These are phyloP conservation scores for Phytophthora pseudosyringae DNA, from an alignment of 352 stramenopile species.

Conservation along the genomic window DNA sequence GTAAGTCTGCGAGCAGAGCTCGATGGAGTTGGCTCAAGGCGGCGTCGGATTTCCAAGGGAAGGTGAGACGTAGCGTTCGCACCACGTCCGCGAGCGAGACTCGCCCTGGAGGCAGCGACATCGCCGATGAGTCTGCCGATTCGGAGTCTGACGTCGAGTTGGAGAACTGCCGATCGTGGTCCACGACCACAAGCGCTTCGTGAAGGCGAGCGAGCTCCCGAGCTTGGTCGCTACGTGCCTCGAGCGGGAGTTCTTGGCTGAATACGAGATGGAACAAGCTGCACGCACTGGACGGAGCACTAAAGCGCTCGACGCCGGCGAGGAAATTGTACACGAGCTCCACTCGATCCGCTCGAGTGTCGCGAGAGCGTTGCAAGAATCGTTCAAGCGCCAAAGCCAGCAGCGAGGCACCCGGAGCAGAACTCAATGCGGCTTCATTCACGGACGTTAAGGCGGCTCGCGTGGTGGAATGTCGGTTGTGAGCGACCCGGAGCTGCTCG, in stretches of 20 bases:
- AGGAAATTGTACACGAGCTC: conserved; percentile 75
- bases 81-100: conserved; percentile 58
- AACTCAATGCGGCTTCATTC: conserved; percentile 5
- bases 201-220: conserved; percentile 53
- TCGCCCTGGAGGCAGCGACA: conserved; percentile 17
- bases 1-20: conserved; percentile 51
- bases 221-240: conserved; percentile 49
- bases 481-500: conserved; percentile 51
- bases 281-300: conserved; percentile 49
- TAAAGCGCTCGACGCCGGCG: conserved; percentile 50
- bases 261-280: conserved; percentile 63
- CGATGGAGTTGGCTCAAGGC: conserved; percentile 52
- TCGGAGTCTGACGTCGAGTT: conserved; percentile 7
- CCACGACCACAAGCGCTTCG: conserved; percentile 52
- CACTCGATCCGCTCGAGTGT: conserved; percentile 40
- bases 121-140: neutral
- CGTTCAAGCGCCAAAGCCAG: conserved; percentile 45
- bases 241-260: conserved; percentile 49
- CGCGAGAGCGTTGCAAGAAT: conserved; percentile 47
- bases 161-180: conserved; percentile 54
- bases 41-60: conserved; percentile 68
- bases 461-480: conserved; percentile 28
- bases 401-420: conserved; percentile 8
- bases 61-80: conserved; percentile 49
- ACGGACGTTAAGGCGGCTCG: neutral